Conservation (phyloP, 805 yeast species). For the Saturnispora dispora region DNA sequence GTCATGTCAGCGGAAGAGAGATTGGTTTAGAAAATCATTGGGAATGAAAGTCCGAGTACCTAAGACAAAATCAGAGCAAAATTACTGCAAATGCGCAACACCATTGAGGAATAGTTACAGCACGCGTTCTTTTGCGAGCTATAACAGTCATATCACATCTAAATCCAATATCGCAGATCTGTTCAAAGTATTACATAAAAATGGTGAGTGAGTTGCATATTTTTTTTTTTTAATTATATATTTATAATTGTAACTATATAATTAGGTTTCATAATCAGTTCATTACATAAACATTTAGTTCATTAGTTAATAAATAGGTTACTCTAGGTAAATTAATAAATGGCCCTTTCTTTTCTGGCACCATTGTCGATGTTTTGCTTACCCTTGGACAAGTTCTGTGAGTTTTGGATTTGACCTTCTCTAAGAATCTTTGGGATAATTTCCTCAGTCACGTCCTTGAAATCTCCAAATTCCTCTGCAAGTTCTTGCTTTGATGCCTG, state of each 20-base stretch:
- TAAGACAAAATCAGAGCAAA: not conserved
- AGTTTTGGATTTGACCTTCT: conserved; percentile 46
- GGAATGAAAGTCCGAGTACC: not conserved
- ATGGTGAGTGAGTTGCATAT: not conserved
- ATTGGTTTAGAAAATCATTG: not conserved
- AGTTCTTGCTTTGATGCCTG: conserved; percentile 62
- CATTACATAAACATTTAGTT: not conserved
- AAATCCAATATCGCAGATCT: not conserved
- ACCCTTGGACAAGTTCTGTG: not conserved
- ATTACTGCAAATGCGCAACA: not conserved
- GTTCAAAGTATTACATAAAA: not conserved
- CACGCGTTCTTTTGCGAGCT: not conserved
- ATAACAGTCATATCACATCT: not conserved
- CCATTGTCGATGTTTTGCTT: conserved; percentile 5
- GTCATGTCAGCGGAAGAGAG: not conserved
- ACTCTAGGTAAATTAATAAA: not conserved
- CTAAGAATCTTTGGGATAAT: conserved; percentile 49
- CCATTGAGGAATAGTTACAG: not conserved
- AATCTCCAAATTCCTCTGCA: conserved; percentile 59
- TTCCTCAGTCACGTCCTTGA: conserved; percentile 37
- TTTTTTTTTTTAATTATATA: too few species aligned
- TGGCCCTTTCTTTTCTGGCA: not conserved
- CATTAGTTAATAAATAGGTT: not conserved
- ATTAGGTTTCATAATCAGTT: not conserved
- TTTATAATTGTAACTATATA: not conserved